Evolutionary conservation across 345 rosid species (phyloP).

Genomic region (Noccaea bulbosa): DNA sequence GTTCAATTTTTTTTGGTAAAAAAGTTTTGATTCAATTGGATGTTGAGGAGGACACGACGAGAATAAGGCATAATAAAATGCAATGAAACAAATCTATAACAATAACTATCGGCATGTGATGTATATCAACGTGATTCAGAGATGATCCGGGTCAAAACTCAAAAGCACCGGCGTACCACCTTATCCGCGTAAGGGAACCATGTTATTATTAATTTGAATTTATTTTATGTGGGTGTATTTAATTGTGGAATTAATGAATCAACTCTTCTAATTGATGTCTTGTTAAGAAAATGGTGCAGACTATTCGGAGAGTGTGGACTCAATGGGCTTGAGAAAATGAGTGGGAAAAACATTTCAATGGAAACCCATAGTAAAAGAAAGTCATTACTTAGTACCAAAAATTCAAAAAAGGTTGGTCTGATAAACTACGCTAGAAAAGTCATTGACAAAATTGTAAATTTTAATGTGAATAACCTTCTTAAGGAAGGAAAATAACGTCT

Average conservation of each 20-base stretch:
- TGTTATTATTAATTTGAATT: not conserved
- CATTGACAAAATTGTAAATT: not conserved
- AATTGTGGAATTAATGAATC: not conserved
- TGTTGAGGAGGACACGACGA: constrained; percentile 27
- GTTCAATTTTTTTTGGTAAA: too few relatives aligned
- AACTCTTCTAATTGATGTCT: not conserved
- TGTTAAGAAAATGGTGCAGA: not conserved
- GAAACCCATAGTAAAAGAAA: not conserved
- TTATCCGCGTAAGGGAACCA: constrained; percentile 21
- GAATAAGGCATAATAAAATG: constrained; percentile 30
- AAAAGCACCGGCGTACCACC: constrained; percentile 8
- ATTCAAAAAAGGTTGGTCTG: not conserved
- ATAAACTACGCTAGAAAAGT: not conserved
- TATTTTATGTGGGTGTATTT: not conserved
- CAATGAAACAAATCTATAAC: constrained; percentile 6
- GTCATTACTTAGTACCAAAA: not conserved
- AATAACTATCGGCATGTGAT: constrained; percentile 21
- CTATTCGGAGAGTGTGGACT: constrained; percentile 3
- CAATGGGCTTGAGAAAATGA: constrained; percentile 16
- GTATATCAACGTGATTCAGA: constrained; percentile 27
- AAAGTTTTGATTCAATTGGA: not conserved
- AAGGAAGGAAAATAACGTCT: not conserved
- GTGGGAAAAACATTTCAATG: constrained; percentile 23
- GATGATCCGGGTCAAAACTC: constrained; percentile 14
- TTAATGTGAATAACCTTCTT: not conserved